Percentiles rank a stretch among this genome's conserved stretches.
Evolutionary conservation across 1,139 yeast species (phyloP).

Genomic region (Taphrina wiesneri): DNA sequence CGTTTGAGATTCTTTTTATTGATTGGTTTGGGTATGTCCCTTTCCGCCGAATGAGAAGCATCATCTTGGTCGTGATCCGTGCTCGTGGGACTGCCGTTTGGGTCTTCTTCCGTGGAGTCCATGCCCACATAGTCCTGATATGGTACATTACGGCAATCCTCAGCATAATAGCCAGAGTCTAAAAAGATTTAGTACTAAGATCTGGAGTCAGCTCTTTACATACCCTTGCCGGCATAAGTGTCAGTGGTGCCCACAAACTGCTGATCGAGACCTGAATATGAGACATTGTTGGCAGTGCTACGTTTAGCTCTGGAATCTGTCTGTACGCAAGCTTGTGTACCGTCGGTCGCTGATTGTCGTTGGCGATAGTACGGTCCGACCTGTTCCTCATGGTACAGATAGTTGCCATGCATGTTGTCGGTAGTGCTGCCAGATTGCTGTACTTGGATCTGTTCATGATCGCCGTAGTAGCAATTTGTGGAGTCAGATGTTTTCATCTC

Average conservation of each 20-base stretch:
- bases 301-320: not conserved
- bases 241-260: not conserved
- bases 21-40: constrained; percentile 1
- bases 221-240: not conserved
- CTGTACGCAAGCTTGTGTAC: not conserved
- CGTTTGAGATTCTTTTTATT: constrained; percentile 30
- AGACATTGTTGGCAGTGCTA: not conserved
- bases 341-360: not conserved
- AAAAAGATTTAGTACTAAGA: not conserved
- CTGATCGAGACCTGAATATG: not conserved
- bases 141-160: not conserved
- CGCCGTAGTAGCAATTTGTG: constrained; percentile 9
- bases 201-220: not conserved
- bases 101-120: not conserved
- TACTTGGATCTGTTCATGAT: not conserved
- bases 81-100: not conserved
- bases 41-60: not conserved
- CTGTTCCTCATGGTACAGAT: not conserved
- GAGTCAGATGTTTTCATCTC: constrained; percentile 2
- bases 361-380: not conserved
- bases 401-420: constrained; percentile 2
- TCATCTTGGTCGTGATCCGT: not conserved
- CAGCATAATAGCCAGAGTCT: not conserved
- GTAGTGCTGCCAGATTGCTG: constrained; percentile 1
- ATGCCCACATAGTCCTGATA: not conserved